Base-by-base conservation (phyloP, 1,139 yeast genomes). In the Kodamaea fungicola region DNA sequence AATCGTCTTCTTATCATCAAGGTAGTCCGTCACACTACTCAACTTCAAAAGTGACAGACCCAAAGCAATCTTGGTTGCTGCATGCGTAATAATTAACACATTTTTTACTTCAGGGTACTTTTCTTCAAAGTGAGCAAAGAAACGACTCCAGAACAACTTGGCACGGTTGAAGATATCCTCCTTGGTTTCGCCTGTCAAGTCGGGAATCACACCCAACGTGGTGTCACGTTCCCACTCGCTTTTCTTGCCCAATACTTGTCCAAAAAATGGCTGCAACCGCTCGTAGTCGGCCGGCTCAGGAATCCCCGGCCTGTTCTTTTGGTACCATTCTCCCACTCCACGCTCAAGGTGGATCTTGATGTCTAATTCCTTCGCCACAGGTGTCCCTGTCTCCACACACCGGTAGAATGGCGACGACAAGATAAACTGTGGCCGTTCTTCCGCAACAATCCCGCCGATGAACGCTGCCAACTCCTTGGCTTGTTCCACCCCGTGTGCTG, bases 391-490 rank as follows among this genome's bases (percentile, higher is more conserved):
- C 57, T 92, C 90, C 10, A 90, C 68, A 58, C 97, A 92, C 43
- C 97, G 67, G 57, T 87, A 89, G 57, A 88, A 90, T 0, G 97
- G 97, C 2, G 96, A 87, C 1, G 83, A 66, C 49, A 84, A 67
- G 19, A 87, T 72, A 35, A 80, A 64, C 43, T 81, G 79, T 1
- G 90, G 86, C 38, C 67, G 71, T 19, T 78, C 75, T 4, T 65
- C 61, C 2, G 51, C 43, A 0, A 67, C 64, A 12, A 78, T 54
- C 2, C 60, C 44, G 2, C 48, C 41, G 12, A 78, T 44, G 50
- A 72, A 78, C 16, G 63, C 71, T 0, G 85, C 90, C 39, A 87
- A 64, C 52, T 87, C 88, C 38, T 73, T 69, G 1, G 96, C 92
- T 58, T 87, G 96, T 7, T 78, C 83, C 2, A 74, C 77, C 2